Percentiles rank a stretch among this genome's conserved stretches.
phyloP scores from a whole-genome alignment of 495 filamentous ascomycete genomes.

The Daldinia decipiens region DNA sequence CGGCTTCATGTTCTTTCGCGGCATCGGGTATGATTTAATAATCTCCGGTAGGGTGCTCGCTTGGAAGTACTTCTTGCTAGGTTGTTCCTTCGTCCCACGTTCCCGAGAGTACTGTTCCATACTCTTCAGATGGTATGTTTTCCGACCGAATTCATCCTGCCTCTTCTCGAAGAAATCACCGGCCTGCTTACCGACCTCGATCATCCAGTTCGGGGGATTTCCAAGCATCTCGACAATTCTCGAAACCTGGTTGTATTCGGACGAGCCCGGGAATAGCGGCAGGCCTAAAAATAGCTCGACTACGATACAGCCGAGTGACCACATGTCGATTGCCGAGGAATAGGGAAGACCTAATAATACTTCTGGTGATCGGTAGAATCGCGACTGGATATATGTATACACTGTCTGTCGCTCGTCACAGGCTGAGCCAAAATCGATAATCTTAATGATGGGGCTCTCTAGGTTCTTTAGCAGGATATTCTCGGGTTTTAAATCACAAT shows the following conservation, averaged over 20 bases:
- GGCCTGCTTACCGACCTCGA: slow-evolving; percentile 98
- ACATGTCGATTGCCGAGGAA: slow-evolving; percentile 99
- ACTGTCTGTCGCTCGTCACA: slow-evolving; percentile 99
- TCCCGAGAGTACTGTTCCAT: slow-evolving; percentile 98
- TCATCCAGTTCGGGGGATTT: slow-evolving; percentile 97
- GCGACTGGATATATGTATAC: slow-evolving; percentile 99
- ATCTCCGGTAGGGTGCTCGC: slow-evolving; percentile 95
- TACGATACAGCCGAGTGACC: slow-evolving; percentile 98
- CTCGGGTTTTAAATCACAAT: slow-evolving; percentile 98
- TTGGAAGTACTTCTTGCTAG: slow-evolving; percentile 99
- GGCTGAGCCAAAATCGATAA: slow-evolving; percentile 99
- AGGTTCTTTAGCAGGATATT: slow-evolving; percentile 99
- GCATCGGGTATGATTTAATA: slow-evolving; percentile 97
- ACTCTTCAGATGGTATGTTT: slow-evolving; percentile 90
- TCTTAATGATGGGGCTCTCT: slow-evolving; percentile 99
- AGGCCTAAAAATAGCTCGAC: slow-evolving; percentile 97
- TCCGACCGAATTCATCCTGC: slow-evolving; percentile 87
- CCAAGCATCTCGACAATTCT: slow-evolving; percentile 99
- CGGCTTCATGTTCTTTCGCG: slow-evolving; percentile 99
- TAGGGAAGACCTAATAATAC: slow-evolving; percentile 95
- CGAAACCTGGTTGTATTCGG: slow-evolving; percentile 98
- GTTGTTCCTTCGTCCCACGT: slow-evolving; percentile 95
- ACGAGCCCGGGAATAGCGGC: slow-evolving; percentile 96
- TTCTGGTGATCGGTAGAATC: slow-evolving; percentile 98
- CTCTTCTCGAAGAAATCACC: slow-evolving; percentile 97